phyloP scores from a whole-genome alignment of 306 rosid species.

The Cyclanthera cordifolia region DNA sequence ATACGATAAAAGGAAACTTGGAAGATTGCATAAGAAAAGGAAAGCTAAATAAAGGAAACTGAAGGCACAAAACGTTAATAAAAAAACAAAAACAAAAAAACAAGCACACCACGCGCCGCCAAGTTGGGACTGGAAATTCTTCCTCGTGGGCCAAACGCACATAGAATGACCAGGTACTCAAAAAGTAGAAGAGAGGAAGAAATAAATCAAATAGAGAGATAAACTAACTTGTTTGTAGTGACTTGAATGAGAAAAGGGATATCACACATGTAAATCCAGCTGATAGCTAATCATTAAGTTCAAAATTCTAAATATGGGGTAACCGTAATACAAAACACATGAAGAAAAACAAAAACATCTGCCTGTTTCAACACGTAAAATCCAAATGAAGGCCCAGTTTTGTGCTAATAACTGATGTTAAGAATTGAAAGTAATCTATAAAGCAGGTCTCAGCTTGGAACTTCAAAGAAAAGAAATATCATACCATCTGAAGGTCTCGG shows the following conservation, averaged over 20 bases:
- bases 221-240: neutral
- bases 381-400: neutral
- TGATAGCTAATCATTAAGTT: neutral
- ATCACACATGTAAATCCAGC: neutral
- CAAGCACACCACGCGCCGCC: too few relatives aligned
- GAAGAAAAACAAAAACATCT: neutral
- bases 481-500: constrained; percentile 78
- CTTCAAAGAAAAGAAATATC: constrained; percentile 1
- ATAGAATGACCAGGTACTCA: neutral
- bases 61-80: too few relatives aligned
- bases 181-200: neutral
- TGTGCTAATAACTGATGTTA: neutral
- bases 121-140: too few relatives aligned
- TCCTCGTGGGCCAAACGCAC: too few relatives aligned
- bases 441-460: neutral
- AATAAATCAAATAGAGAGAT: neutral
- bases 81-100: too few relatives aligned
- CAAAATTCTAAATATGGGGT: neutral
- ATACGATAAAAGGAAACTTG: too few relatives aligned
- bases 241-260: neutral
- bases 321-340: neutral
- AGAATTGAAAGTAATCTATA: neutral
- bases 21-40: too few relatives aligned
- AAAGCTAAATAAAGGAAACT: too few relatives aligned
- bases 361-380: neutral